Evolutionary conservation across 1,284 basidiomycete species (phyloP).

Genomic region (Cutaneotrichosporon cutaneum): DNA sequence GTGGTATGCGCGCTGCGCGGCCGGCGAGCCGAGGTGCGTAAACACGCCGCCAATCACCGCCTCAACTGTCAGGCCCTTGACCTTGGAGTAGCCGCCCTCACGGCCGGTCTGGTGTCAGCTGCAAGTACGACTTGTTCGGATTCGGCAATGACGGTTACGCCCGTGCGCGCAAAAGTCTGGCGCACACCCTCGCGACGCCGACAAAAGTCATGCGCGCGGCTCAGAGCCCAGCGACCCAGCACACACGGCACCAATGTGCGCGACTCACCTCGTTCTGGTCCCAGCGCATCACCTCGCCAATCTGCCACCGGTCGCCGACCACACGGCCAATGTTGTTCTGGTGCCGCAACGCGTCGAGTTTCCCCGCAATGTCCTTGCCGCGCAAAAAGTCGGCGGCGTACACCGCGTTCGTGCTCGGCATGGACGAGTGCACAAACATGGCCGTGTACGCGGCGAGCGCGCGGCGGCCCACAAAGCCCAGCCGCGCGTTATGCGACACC

Average conservation of each 20-base stretch:
- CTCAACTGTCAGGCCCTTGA: constrained; percentile 47
- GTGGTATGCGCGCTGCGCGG: constrained; percentile 52
- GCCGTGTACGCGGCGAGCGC: constrained; percentile 45
- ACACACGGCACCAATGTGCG: not conserved
- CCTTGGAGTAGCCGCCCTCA: constrained; percentile 26
- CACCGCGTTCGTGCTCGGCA: constrained; percentile 11
- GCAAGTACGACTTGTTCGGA: not conserved
- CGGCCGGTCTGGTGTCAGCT: constrained; percentile 31
- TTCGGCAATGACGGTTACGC: not conserved
- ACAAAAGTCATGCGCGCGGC: not conserved
- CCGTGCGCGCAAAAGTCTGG: constrained; percentile 1
- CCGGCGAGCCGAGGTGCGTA: constrained; percentile 47
- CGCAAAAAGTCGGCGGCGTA: constrained; percentile 13
- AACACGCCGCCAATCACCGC: constrained; percentile 49
- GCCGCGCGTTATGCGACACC: constrained; percentile 43
- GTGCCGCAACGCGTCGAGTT: constrained; percentile 41
- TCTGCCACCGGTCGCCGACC: constrained; percentile 42
- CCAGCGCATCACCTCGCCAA: constrained; percentile 47
- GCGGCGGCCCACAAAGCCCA: constrained; percentile 49
- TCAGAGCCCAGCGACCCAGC: not conserved
- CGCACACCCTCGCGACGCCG: too few species aligned
- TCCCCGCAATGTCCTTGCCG: constrained; percentile 30
- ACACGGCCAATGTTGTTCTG: constrained; percentile 42
- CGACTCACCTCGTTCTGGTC: constrained; percentile 46
- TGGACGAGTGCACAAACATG: constrained; percentile 47